Evolutionary conservation across 129 eudicot species (phyloP), one percentile per base, ranked within the genome.

Genomic region (Logfia minima): DNA sequence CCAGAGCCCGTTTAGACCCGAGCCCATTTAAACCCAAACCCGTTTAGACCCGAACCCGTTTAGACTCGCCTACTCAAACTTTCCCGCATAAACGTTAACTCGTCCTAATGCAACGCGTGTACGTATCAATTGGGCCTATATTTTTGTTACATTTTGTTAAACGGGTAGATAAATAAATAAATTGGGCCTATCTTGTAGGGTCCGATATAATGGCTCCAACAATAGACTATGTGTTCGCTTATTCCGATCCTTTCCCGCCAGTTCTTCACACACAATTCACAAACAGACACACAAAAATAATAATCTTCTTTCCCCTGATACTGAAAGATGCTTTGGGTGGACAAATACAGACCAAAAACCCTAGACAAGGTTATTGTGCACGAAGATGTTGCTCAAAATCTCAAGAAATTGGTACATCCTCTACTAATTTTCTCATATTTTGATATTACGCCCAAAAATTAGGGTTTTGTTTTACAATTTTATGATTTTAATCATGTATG

Each of bases 311-410:
- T 8, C 51, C 26, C 34, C 23, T 31, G 7, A 23, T 14, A 52
- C 60, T 60, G n/a, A 68, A 84, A 75, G 76, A 93, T 93, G 98
- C 79, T 93, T 87, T 93, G 98, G 98, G 96, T 93, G 13, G 98
- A 93, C 87, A 93, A 89, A 82, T 89, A 91, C 83, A 83, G 98
- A 31, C 98, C 98, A 7, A 91, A 91, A 90, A 69, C 90, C 93
- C 93, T 93, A 77, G 98, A 93, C 83, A 90, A 91, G 88, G 96
- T 93, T 79, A 62, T 91, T 11, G 96, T 93, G 2, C 98, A 93
- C 71, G 79, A 93, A 82, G 91, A 93, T n/a, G 80, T 91, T 17
- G 98, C 98, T 43, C 96, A 82, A 83, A 87, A 90, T 71, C 98
- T 93, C 84, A 87, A 87, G 80, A 93, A 90, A 89, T 70, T 93